Evolutionary conservation across 352 stramenopile species (phyloP).

Genomic region (Pythium aristosporum): DNA sequence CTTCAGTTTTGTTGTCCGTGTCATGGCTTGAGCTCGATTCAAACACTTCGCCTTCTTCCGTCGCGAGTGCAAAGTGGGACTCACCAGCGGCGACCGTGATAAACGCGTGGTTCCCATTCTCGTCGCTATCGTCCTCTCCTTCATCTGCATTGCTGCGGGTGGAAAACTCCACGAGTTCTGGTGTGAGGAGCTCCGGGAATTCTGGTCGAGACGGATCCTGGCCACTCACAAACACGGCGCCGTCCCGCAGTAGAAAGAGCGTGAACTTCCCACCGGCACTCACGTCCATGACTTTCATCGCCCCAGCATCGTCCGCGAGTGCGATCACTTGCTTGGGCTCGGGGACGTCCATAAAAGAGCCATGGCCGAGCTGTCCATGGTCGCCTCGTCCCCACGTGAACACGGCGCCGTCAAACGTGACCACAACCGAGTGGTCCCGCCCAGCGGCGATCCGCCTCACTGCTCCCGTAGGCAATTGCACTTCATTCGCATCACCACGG

Average conservation of each 20-base stretch:
- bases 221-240: constrained; percentile 22
- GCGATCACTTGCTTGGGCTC: constrained; percentile 62
- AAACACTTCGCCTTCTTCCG: constrained; percentile 6
- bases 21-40: not conserved
- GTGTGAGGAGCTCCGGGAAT: not conserved
- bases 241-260: constrained; percentile 30
- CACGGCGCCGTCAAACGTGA: constrained; percentile 48
- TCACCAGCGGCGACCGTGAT: constrained; percentile 13
- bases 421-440: constrained; percentile 62
- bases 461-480: constrained; percentile 13
- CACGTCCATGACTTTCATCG: constrained; percentile 19
- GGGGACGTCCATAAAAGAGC: constrained; percentile 56
- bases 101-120: not conserved
- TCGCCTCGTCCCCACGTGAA: constrained; percentile 76
- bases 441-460: constrained; percentile 63
- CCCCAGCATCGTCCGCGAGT: constrained; percentile 30
- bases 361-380: constrained; percentile 63
- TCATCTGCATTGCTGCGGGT: no score
- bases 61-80: no score
- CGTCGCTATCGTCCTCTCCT: not conserved
- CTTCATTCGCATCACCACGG: constrained; percentile 19
- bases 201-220: constrained; percentile 2
- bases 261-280: constrained; percentile 27
- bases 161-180: constrained; percentile 4
- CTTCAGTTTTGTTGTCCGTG: not conserved